These are phyloP conservation scores for Hericium coralloides DNA, from an alignment of 768 basidiomycete species.

Conservation along the genomic window DNA sequence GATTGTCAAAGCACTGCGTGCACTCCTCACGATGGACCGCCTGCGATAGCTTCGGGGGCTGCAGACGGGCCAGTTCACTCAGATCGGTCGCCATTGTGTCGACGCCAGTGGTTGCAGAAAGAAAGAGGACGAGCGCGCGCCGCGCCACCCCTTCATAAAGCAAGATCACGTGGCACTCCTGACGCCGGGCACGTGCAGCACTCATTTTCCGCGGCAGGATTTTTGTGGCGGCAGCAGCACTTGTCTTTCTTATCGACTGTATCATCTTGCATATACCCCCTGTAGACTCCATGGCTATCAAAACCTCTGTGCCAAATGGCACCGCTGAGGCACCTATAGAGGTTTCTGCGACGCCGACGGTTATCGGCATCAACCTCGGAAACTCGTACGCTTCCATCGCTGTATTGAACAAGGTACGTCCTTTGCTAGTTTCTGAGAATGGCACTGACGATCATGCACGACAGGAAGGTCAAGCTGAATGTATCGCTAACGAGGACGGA, in stretches of 20 bases:
- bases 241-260: neutral
- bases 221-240: neutral
- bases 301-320: slow-evolving; percentile 40
- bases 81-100: slow-evolving; percentile 32
- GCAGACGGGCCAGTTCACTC: slow-evolving; percentile 36
- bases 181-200: neutral
- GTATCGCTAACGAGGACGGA: slow-evolving; percentile 97
- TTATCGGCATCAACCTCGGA: slow-evolving; percentile 94
- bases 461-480: slow-evolving; percentile 86
- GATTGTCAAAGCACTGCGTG: slow-evolving; percentile 93
- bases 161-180: neutral
- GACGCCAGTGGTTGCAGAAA: no score
- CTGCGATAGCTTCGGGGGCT: slow-evolving; percentile 55
- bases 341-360: slow-evolving; percentile 34
- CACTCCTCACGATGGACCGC: slow-evolving; percentile 88
- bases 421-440: neutral
- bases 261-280: slow-evolving; percentile 2
- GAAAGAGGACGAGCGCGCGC: slow-evolving; percentile 25
- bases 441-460: neutral
- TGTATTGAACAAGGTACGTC: slow-evolving; percentile 78
- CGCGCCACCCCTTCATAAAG: neutral
- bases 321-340: slow-evolving; percentile 34
- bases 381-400: slow-evolving; percentile 94
- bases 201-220: neutral
- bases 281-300: slow-evolving; percentile 27